A percentile compares a stretch with the other conserved stretches of the same genome.
Conservation (phyloP, 2,329 filamentous ascomycete species). For the Pseudogymnoascus sp. region DNA sequence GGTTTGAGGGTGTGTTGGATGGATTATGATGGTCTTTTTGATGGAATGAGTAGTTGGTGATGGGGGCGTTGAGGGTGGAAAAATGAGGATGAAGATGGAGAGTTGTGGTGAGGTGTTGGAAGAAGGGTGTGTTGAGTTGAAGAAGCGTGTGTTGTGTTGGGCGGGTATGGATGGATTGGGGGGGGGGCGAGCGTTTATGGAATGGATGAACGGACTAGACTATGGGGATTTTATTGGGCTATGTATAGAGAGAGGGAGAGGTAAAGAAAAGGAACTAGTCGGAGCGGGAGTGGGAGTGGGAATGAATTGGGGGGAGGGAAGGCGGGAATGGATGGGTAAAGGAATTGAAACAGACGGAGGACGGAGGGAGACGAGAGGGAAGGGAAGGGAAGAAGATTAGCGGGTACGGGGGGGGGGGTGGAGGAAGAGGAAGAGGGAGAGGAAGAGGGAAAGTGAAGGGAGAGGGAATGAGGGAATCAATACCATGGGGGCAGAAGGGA, state of each 20-base stretch:
- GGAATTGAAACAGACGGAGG: too few relatives aligned
- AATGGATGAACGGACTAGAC: not conserved
- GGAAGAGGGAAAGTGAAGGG: slow-evolving; percentile 15
- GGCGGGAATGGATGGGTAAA: too few relatives aligned
- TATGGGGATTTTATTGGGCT: too few relatives aligned
- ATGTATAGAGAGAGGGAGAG: too few relatives aligned
- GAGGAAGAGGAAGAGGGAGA: not conserved
- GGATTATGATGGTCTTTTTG: slow-evolving; percentile 1
- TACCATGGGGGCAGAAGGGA: too few relatives aligned
- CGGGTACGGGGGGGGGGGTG: too few relatives aligned
- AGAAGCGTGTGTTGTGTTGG: too few relatives aligned
- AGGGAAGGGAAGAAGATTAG: too few relatives aligned
- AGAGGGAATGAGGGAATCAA: slow-evolving; percentile 11
- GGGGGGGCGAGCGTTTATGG: not conserved
- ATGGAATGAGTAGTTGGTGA: slow-evolving; percentile 9
- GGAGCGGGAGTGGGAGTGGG: too few relatives aligned
- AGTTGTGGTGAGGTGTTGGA: slow-evolving; percentile 7
- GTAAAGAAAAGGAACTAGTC: too few relatives aligned
- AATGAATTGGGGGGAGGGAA: not conserved
- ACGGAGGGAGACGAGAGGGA: too few relatives aligned
- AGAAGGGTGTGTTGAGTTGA: not conserved
- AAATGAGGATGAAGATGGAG: slow-evolving; percentile 7
- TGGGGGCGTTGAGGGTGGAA: slow-evolving; percentile 11
- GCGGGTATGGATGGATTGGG: too few relatives aligned
- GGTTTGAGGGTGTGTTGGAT: slow-evolving; percentile 20